Base-by-base conservation (phyloP, 306 rosid genomes). In the Begonia peltatifolia region DNA sequence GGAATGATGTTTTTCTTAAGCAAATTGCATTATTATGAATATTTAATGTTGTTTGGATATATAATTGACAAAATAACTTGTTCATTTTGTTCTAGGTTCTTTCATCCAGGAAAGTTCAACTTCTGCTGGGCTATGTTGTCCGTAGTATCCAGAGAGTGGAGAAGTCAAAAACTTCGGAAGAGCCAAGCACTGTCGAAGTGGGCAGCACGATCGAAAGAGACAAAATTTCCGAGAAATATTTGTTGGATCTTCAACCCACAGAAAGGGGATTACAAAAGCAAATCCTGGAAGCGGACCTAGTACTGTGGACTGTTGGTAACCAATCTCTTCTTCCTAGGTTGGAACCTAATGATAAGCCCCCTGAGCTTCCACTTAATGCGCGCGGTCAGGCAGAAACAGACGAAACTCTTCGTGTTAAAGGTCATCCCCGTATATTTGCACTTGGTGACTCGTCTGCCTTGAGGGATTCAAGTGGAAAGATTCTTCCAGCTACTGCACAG, bases 401-500 rank as follows among this genome's bases (percentile, higher is more conserved):
- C 64, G 97, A 89, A 72, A 89, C 94, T 51, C 97, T 89, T 63
- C 97, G 97, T 68, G 95, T 89, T 11, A 90, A 83, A 68, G 97
- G 97, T 54, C 95, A 90, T 48, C 97, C 95, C n/a, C 80, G 94
- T 55, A 85, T 90, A 74, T 90, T 90, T 74, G 95, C 97, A 55
- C 81, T 90, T 47, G 97, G 97, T 15, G 95, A 90, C 69, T 82
- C 95, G 20, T 80, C 94, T 69, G 65, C 97, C 38, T 50, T 80
- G 49, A 76, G 97, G 67, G 95, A 90, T 62, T 65, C 94, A 42
- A 77, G 69, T 42, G 97, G 97, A 72, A 75, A 71, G 79, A 72
- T 83, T 57, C 94, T 90, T 78, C 97, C 97, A 43, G 90, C 95
- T 60, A 90, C 94, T 5, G 97, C 97, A 22, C 97, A 90, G 93